These are phyloP conservation scores for Bacidia rubella DNA, from an alignment of 495 filamentous ascomycete genomes.

Conservation along the genomic window DNA sequence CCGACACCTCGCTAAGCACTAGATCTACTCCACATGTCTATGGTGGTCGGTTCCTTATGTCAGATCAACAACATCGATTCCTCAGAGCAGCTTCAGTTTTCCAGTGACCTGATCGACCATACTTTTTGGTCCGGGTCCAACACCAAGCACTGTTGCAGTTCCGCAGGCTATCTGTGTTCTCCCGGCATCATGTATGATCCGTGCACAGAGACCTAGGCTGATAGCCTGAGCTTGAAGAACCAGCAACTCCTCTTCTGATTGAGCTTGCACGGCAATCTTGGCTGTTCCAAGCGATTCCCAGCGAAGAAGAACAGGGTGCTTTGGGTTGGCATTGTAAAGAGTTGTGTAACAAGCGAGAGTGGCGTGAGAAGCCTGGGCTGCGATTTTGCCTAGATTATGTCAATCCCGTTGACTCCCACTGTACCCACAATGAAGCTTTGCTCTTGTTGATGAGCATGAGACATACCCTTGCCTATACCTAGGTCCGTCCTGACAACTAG, in stretches of 20 bases:
- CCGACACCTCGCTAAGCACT: not conserved
- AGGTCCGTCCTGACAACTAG: conserved; percentile 85
- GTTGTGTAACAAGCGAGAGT: conserved; percentile 94
- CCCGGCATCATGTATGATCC: conserved; percentile 88
- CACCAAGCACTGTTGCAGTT: conserved; percentile 77
- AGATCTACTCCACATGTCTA: not conserved
- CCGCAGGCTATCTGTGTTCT: conserved; percentile 93
- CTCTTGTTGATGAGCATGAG: not conserved
- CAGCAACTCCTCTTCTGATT: conserved; percentile 68
- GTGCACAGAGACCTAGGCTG: conserved; percentile 72
- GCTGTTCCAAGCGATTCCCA: conserved; percentile 82
- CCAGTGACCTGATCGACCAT: conserved; percentile 80
- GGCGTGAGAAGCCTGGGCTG: conserved; percentile 89
- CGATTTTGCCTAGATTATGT: conserved; percentile 68
- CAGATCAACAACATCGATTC: not conserved
- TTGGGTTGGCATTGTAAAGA: conserved; percentile 41
- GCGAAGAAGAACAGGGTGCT: conserved; percentile 51
- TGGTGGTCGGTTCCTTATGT: not conserved
- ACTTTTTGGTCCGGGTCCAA: conserved; percentile 79
- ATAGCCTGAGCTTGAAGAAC: conserved; percentile 44
- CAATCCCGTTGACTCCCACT: not conserved
- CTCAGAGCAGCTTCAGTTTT: conserved; percentile 68
- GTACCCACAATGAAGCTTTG: not conserved
- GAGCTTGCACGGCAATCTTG: conserved; percentile 81
- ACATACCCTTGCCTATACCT: conserved; percentile 86